Conservation (phyloP, 2,329 filamentous ascomycete genomes). For the Davidsoniella neocaledoniae region DNA sequence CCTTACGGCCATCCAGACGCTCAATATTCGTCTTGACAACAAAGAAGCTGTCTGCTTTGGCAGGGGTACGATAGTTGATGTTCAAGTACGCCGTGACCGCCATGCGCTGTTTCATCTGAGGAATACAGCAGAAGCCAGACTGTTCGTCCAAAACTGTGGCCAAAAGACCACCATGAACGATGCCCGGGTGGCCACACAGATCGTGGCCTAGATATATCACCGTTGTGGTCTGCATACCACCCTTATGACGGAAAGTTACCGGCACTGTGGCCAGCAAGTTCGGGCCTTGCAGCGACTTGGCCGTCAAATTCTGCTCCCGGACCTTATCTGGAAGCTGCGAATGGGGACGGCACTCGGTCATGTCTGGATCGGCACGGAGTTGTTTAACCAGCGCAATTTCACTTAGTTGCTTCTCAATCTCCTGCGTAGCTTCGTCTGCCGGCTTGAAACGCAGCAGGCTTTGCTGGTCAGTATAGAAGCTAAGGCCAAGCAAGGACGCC, state of each 20-base stretch:
- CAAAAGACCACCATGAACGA: conserved; percentile 77
- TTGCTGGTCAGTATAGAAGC: conserved; percentile 45
- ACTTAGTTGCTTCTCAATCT: conserved; percentile 58
- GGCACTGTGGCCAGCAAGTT: conserved; percentile 69
- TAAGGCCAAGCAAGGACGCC: conserved; percentile 11
- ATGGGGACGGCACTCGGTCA: conserved; percentile 66
- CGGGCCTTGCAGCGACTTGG: conserved; percentile 58
- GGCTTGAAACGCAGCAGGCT: conserved; percentile 50
- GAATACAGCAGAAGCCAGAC: conserved; percentile 74
- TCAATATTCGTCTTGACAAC: conserved; percentile 65
- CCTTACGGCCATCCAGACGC: conserved; percentile 82
- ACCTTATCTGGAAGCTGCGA: conserved; percentile 63
- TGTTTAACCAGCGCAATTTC: conserved; percentile 56
- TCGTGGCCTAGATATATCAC: conserved; percentile 57
- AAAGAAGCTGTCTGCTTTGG: conserved; percentile 56
- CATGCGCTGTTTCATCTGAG: conserved; percentile 69
- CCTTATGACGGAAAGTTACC: conserved; percentile 54
- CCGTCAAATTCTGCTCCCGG: conserved; percentile 63
- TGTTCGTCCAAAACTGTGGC: conserved; percentile 88
- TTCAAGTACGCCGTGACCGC: conserved; percentile 76
- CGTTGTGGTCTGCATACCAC: conserved; percentile 51
- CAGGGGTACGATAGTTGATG: conserved; percentile 68
- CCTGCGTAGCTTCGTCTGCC: conserved; percentile 33
- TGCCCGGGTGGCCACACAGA: conserved; percentile 77
- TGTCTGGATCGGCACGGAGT: conserved; percentile 49